phyloP scores from a whole-genome alignment of 371 early-diverging fungal species.

The Rhizopus arrhizus region DNA sequence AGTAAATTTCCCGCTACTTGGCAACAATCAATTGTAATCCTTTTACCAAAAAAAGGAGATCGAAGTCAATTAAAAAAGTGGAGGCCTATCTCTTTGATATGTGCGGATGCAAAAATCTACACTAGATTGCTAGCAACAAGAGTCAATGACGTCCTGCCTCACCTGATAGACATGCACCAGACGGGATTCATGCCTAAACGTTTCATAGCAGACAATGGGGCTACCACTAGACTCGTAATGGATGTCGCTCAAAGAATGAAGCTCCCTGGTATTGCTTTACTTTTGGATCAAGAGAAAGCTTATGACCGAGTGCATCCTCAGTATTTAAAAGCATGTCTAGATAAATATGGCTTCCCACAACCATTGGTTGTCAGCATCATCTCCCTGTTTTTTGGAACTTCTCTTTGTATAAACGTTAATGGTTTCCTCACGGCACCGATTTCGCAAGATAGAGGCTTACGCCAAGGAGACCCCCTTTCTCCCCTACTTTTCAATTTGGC shows the following conservation, averaged over 20 bases:
- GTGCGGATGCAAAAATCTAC: slow-evolving; percentile 4
- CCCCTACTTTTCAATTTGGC: slow-evolving; percentile 21
- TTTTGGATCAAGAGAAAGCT: slow-evolving; percentile 3
- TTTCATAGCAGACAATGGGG: no score
- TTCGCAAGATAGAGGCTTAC: slow-evolving; percentile 7
- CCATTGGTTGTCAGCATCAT: background rate
- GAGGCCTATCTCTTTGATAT: slow-evolving; percentile 1
- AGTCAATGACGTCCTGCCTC: background rate
- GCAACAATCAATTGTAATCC: background rate
- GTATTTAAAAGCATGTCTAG: no score
- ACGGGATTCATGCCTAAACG: no score
- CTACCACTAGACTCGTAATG: no score
- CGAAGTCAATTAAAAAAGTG: background rate
- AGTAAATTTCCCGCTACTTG: background rate
- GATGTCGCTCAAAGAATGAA: background rate
- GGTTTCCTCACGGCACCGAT: background rate
- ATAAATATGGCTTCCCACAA: no score
- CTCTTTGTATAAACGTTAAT: no score
- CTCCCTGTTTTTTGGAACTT: background rate
- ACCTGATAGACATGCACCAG: background rate
- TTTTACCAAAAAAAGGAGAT: slow-evolving; percentile 7
- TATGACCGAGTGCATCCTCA: background rate
- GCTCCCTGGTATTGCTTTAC: background rate
- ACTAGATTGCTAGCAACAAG: background rate
- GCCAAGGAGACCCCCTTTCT: slow-evolving; percentile 17